These are phyloP conservation scores for Aspergillus vadensis DNA, from an alignment of 2,329 filamentous ascomycete genomes.

Conservation along the genomic window DNA sequence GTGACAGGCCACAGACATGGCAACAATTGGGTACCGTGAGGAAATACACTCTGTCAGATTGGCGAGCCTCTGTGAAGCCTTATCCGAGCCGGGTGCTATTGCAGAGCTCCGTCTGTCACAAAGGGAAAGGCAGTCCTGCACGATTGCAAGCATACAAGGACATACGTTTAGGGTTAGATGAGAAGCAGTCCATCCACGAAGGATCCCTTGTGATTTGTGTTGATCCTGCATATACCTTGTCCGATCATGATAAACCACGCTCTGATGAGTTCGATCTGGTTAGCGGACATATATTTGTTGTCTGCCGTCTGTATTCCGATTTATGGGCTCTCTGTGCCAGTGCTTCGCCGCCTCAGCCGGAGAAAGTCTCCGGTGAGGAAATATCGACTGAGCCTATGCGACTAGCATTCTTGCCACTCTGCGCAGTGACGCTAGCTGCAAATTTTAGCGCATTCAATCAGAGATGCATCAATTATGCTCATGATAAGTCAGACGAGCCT, in stretches of 20 bases:
- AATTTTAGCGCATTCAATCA: constrained; percentile 32
- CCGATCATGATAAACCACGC: constrained; percentile 16
- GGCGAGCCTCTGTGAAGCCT: neutral
- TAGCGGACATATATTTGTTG: constrained; percentile 33
- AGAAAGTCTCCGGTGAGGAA: neutral
- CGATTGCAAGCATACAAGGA: constrained; percentile 30
- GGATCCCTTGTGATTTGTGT: constrained; percentile 34
- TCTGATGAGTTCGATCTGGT: constrained; percentile 33
- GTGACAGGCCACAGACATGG: neutral
- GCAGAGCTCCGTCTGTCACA: constrained; percentile 19
- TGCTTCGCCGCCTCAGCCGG: constrained; percentile 21
- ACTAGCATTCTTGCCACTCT: constrained; percentile 36
- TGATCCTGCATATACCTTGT: constrained; percentile 25
- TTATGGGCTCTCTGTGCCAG: constrained; percentile 38
- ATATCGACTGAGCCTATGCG: constrained; percentile 11
- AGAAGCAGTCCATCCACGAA: constrained; percentile 32
- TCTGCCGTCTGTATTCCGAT: constrained; percentile 37
- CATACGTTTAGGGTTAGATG: constrained; percentile 24
- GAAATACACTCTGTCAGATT: neutral
- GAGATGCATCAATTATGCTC: constrained; percentile 19
- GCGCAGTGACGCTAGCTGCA: constrained; percentile 34
- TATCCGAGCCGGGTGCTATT: neutral
- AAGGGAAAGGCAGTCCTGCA: constrained; percentile 21
- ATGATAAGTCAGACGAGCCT: neutral
- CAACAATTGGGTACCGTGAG: neutral